Evolutionary conservation across 306 rosid genomes (phyloP), one percentile per base, ranked within the genome.

Genomic region (Urtica urens): DNA sequence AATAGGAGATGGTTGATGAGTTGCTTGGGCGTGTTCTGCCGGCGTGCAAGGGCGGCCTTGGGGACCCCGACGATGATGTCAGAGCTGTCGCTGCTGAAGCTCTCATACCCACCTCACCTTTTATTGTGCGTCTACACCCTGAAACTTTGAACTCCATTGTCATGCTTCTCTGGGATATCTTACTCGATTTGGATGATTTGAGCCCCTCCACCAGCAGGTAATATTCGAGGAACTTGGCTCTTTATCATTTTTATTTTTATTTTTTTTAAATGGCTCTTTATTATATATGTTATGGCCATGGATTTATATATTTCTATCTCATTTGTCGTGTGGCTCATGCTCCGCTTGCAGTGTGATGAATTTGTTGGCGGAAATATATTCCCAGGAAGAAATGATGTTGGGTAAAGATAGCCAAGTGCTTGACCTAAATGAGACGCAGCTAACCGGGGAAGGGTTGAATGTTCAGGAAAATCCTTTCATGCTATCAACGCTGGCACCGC

Each of bases 31-130:
- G 63, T 53, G 73, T 85, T 66, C 92, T 90, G 59, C 93, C 97
- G 29, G 87, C 95, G 13, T 90, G 97, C 73, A 90, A 79, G 72
- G 66, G 78, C 77, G 97, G 97, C 48, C 73, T 90, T 62, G 94
- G 79, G 80, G 97, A 90, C 53, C 92, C 95, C 1, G 97, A 90
- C 68, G 97, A 90, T 66, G 97, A 90, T 69, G 97, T 90, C 51
- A 82, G 94, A 54, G 97, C 97, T 13, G 95, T 90, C 59, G 94
- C 97, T 61, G 97, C 97, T n/a, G 97, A 90, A 65, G 95, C 97
- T 53, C 70, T 90, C 54, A 72, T 90, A 63, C 97, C 97, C 18
- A 81, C 93, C 37, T 82, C 95, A 37, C 73, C 82, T 60, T 70
- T 84, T 56, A 73, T 90, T 74, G 97, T 90, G 58, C 65, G 82